These are phyloP conservation scores for Colletotrichum paranaense DNA, from an alignment of 2,329 filamentous ascomycete species.

Conservation along the genomic window DNA sequence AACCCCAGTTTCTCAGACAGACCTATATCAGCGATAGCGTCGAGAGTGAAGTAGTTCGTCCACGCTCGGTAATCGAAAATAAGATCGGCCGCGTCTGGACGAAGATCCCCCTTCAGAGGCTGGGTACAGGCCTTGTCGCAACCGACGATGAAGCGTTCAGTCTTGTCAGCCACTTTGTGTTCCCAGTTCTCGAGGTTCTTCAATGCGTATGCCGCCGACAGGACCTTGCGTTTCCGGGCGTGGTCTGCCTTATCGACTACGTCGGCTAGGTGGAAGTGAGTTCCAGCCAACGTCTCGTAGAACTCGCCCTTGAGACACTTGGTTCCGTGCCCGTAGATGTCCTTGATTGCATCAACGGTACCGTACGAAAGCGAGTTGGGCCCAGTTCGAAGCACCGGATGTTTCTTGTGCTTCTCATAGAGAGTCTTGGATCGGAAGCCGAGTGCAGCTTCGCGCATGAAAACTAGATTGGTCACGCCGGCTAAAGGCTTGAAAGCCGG, in stretches of 20 bases:
- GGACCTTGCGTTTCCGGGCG: slow-evolving; percentile 59
- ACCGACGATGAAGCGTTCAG: slow-evolving; percentile 54
- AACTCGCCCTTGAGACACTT: slow-evolving; percentile 60
- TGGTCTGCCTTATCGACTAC: slow-evolving; percentile 64
- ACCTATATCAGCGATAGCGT: slow-evolving; percentile 68
- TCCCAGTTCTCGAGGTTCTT: slow-evolving; percentile 67
- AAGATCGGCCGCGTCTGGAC: slow-evolving; percentile 49
- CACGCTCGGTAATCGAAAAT: slow-evolving; percentile 62
- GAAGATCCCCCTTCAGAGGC: slow-evolving; percentile 45
- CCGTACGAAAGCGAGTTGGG: slow-evolving; percentile 56
- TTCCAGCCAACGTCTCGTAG: slow-evolving; percentile 56
- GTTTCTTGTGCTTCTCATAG: slow-evolving; percentile 54
- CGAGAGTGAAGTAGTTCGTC: slow-evolving; percentile 67
- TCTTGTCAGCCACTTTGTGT: slow-evolving; percentile 65
- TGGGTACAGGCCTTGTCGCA: slow-evolving; percentile 55
- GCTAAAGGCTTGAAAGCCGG: slow-evolving; percentile 49
- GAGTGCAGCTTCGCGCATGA: slow-evolving; percentile 55
- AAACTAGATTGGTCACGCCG: slow-evolving; percentile 57
- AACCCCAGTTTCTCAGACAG: slow-evolving; percentile 61
- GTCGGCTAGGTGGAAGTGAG: slow-evolving; percentile 63
- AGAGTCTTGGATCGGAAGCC: slow-evolving; percentile 56
- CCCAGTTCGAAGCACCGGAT: slow-evolving; percentile 56
- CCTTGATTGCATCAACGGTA: slow-evolving; percentile 55
- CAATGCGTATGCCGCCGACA: slow-evolving; percentile 62
- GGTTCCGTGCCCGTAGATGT: slow-evolving; percentile 62